Evolutionary conservation across 176 grass and related monocot genomes (phyloP), one percentile per base, ranked within the genome.

Genomic region (Avena insularis): DNA sequence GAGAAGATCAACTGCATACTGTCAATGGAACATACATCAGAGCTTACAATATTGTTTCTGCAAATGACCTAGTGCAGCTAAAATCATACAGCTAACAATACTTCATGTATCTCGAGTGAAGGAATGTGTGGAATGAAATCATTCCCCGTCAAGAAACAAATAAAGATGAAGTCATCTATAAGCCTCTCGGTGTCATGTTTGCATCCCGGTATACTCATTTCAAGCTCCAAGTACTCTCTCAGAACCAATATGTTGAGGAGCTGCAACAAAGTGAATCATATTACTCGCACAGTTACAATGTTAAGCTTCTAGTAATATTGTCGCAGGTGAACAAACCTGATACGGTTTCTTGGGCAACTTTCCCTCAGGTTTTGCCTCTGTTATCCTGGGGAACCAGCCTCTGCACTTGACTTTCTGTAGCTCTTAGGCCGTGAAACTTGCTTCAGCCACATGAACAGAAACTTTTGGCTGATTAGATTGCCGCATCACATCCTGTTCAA

Each of bases 51-150:
- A 12, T 17, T 62, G 62, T 49, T 66, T 76, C 12, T 10, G 25
- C 45, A 19, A 6, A 48, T 2, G 0, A 57, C 54, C 27, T 57
- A 71, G 58, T 20, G 4, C 73, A 38, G 61, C 33, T 23, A 27
- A 80, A 48, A 25, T 1, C 15, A 86, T 70, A 33, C 0, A 56
- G 2, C 59, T 54, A 71, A 1, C 13, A 67, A 50, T 79, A 92
- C 93, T 92, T 98, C 96, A 51, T 86, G 76, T 29, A 92, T 96
- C 71, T 89, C 89, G 17, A 98, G 77, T 15, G 92, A 94, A 29
- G 96, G 93, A 75, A 98, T 82, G 40, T 91, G 87, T 8, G 93
- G 90, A 77, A 98, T 90, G 75, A 98, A 98, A 88, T 98, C 96
- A 78, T 98, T 98, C 85, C 93, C 96, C 5, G 85, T 86, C 86